Evolutionary conservation across 2,329 filamentous ascomycete species (phyloP), one percentile per base, ranked within the genome.

Genomic region (Fusarium albidum): DNA sequence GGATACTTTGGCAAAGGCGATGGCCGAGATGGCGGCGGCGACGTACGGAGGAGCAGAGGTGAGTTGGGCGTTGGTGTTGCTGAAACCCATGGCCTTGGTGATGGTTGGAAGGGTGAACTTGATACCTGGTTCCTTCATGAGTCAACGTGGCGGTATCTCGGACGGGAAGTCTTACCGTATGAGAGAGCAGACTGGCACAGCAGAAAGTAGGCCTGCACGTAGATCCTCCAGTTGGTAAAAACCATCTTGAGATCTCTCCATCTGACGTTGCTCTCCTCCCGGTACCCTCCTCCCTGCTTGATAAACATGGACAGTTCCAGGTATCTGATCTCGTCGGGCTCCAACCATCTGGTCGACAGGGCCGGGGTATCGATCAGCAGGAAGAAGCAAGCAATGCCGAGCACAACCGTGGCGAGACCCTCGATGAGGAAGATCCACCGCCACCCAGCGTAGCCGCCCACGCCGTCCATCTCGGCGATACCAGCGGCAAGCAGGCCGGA

Each of bases 401-500:
- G 56, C 6, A 70, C 3, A 2, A 78, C 68, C 14, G 77, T 78
- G 2, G 71, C 52, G 2, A 65, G 44, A 5, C 66, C 66, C 39
- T 68, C 66, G 0, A 68, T 58, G 9, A 68, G 49, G 11, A 68
- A 68, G 13, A 68, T 67, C 66, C 66, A 68, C 21, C 66, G 52
- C 66, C 66, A 68, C 6, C 65, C 65, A 21, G 67, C 65, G 2
- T 75, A 69, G 1, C 79, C 78, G 5, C 79, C 83, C 8, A 87
- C 71, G 2, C 86, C 86, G 54, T 84, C 76, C 85, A 90, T 89
- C 40, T 85, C 75, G 11, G 81, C 80, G 54, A 90, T 90, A 0
- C 81, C 87, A 1, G 86, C 86, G 1, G 88, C 87, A 1, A 90
- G 78, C 3, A 90, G 77, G 5, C 88, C 88, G 63, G 87, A 88